These are phyloP conservation scores for Scutellaria barbata DNA, from an alignment of 257 asterid species.

Conservation along the genomic window DNA sequence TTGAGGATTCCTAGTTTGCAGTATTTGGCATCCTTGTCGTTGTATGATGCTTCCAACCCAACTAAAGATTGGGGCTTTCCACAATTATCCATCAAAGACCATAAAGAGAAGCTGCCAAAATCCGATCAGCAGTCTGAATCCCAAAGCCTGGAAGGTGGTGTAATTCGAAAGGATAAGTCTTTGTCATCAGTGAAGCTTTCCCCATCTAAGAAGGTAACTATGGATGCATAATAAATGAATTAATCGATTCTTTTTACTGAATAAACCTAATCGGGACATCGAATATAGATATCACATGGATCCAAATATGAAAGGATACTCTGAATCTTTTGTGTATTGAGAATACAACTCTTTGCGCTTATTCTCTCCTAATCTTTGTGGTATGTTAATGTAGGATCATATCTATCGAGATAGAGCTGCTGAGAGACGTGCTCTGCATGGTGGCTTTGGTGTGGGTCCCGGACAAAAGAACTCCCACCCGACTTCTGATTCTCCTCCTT, in stretches of 20 bases:
- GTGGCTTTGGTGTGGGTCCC: constrained; percentile 92
- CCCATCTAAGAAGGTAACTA: constrained; percentile 53
- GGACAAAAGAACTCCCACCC: constrained; percentile 69
- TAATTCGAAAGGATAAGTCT: constrained; percentile 40
- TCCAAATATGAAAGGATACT: too few species aligned
- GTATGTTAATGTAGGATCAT: constrained; percentile 45
- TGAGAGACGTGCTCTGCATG: constrained; percentile 90
- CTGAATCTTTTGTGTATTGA: too few species aligned
- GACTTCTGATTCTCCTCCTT: constrained; percentile 50
- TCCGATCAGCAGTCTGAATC: constrained; percentile 47
- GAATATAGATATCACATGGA: too few species aligned
- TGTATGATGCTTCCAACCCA: constrained; percentile 83
- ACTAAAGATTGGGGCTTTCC: constrained; percentile 90
- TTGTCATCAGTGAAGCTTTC: constrained; percentile 38
- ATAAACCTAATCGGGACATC: too few species aligned
- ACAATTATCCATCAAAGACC: constrained; percentile 51
- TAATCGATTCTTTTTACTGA: too few species aligned
- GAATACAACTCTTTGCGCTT: neutral
- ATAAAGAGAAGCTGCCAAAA: constrained; percentile 38
- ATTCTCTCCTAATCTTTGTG: constrained; percentile 17
- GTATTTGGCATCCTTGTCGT: constrained; percentile 64
- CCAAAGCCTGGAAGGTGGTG: constrained; percentile 42
- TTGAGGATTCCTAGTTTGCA: constrained; percentile 76
- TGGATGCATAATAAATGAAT: too few species aligned
- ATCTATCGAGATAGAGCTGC: constrained; percentile 94